phyloP scores from a whole-genome alignment of 148 eudicot genomes.

The Vaccinium myrtillus region DNA sequence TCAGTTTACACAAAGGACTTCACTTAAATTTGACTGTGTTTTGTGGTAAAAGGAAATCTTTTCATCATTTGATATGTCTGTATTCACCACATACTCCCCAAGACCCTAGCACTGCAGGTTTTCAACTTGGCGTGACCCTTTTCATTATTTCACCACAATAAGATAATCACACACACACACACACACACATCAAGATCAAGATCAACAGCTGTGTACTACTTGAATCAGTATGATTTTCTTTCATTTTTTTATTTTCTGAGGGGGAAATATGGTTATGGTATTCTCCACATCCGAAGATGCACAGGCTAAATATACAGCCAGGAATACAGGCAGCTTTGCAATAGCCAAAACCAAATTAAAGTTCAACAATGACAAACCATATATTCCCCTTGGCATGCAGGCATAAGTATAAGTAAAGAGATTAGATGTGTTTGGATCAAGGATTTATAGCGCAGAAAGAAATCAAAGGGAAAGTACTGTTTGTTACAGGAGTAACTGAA shows the following conservation, averaged over 20 bases:
- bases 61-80: not conserved
- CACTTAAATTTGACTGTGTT: not conserved
- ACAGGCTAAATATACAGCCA: too few species aligned
- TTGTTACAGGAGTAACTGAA: too few species aligned
- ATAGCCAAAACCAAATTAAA: too few species aligned
- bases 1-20: too few species aligned
- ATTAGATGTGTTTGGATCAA: too few species aligned
- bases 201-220: too few species aligned
- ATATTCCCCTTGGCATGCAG: too few species aligned
- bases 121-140: not conserved
- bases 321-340: too few species aligned
- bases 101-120: not conserved
- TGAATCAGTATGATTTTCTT: too few species aligned
- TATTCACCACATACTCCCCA: not conserved
- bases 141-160: not conserved
- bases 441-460: not conserved
- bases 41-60: not conserved
- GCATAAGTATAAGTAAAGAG: too few species aligned
- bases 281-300: not conserved
- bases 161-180: not conserved
- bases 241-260: too few species aligned
- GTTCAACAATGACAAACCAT: not conserved
- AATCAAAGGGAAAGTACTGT: not conserved
- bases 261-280: not conserved
- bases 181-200: too few species aligned